A percentile compares a stretch with the other conserved stretches of the same genome.
These are phyloP conservation scores for Polychaeton citri DNA, from an alignment of 2,329 filamentous ascomycete species.

Conservation along the genomic window DNA sequence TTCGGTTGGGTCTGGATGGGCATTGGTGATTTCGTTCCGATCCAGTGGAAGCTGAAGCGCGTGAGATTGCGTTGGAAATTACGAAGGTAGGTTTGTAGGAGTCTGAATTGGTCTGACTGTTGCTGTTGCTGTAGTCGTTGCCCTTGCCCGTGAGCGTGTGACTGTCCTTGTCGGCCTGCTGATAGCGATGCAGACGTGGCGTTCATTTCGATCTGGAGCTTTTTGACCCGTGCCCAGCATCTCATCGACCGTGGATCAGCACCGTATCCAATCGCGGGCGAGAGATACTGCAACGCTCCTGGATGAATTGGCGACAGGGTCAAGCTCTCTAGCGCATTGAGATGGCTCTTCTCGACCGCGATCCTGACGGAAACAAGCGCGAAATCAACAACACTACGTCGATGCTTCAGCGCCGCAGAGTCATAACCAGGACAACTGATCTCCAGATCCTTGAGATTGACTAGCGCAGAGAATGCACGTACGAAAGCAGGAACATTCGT, in stretches of 20 bases:
- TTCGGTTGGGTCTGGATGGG: constrained; percentile 52
- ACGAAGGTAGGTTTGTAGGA: constrained; percentile 69
- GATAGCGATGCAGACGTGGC: constrained; percentile 34
- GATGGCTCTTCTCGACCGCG: constrained; percentile 59
- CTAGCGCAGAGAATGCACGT: constrained; percentile 53
- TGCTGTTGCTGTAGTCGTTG: constrained; percentile 35
- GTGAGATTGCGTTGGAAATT: constrained; percentile 36
- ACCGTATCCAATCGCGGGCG: constrained; percentile 61
- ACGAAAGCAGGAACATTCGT: constrained; percentile 80
- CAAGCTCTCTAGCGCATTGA: constrained; percentile 53
- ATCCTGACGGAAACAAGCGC: constrained; percentile 78
- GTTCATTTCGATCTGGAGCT: constrained; percentile 56
- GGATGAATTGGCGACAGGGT: constrained; percentile 64
- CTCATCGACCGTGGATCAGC: constrained; percentile 56
- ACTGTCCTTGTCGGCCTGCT: constrained; percentile 16
- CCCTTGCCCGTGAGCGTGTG: not conserved
- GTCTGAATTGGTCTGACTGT: constrained; percentile 50
- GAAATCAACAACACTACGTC: constrained; percentile 71
- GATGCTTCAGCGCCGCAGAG: constrained; percentile 50
- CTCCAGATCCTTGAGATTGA: constrained; percentile 59
- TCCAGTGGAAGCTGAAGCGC: constrained; percentile 65
- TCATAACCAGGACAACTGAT: constrained; percentile 65
- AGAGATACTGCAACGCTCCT: constrained; percentile 62
- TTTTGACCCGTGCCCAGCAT: constrained; percentile 65
- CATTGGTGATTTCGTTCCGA: constrained; percentile 56